These are phyloP conservation scores for Kluyveromyces wickerhamii DNA, from an alignment of 805 yeast genomes.

Conservation along the genomic window DNA sequence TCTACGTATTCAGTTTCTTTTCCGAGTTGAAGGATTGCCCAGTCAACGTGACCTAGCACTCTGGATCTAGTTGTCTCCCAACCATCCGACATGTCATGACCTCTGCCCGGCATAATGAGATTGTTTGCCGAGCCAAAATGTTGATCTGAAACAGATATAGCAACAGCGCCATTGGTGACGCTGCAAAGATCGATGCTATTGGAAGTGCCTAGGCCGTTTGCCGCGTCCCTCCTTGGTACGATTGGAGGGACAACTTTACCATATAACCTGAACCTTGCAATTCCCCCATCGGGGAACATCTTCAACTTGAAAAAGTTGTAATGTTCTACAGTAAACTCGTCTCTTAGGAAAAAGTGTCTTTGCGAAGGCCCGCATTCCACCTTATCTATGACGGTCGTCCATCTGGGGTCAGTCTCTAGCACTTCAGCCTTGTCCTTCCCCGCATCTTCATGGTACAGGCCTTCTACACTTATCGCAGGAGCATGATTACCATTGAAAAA, in stretches of 20 bases:
- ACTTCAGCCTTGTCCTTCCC: slow-evolving; percentile 29
- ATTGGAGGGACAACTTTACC: slow-evolving; percentile 67
- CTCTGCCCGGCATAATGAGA: slow-evolving; percentile 85
- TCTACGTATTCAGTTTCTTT: slow-evolving; percentile 44
- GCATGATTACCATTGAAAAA: slow-evolving; percentile 95
- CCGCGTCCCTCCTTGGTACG: not conserved
- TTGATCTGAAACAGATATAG: slow-evolving; percentile 76
- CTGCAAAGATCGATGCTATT: slow-evolving; percentile 63
- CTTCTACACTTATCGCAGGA: slow-evolving; percentile 82
- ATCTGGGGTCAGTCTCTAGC: slow-evolving; percentile 33
- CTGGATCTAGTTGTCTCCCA: slow-evolving; percentile 96
- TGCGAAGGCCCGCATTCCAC: slow-evolving; percentile 85
- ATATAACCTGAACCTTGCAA: slow-evolving; percentile 85
- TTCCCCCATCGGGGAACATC: slow-evolving; percentile 98
- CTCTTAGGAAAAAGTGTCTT: slow-evolving; percentile 70
- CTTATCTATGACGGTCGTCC: slow-evolving; percentile 67
- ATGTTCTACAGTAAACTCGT: slow-evolving; percentile 44
- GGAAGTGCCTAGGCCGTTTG: slow-evolving; percentile 6
- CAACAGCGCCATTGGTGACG: slow-evolving; percentile 83
- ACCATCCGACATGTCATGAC: slow-evolving; percentile 94
- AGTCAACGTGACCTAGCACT: slow-evolving; percentile 75
- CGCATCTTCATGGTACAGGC: slow-evolving; percentile 33
- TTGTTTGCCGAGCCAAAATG: slow-evolving; percentile 93
- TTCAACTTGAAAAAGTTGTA: slow-evolving; percentile 77
- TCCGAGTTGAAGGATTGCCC: slow-evolving; percentile 83